Conservation (phyloP, 2,329 filamentous ascomycete species). For the Fusarium succisae region DNA sequence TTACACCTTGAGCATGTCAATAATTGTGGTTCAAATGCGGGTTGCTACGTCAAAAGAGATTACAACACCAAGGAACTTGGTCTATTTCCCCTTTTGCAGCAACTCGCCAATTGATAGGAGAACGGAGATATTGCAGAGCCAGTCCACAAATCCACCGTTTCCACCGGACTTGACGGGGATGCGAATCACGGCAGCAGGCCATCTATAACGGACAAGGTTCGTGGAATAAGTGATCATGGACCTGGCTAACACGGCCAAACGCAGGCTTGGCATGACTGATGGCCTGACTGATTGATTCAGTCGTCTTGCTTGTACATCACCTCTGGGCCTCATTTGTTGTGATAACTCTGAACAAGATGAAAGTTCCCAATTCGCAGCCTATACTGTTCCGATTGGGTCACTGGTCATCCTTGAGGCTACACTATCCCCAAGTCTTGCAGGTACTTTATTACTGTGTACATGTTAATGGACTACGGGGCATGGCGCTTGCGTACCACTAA, state of each 20-base stretch:
- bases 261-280: constrained; percentile 20
- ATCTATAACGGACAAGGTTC: constrained; percentile 14
- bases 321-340: background rate
- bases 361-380: background rate
- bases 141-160: constrained; percentile 34
- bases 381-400: background rate
- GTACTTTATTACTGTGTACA: background rate
- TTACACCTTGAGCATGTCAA: constrained; percentile 3
- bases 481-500: constrained; percentile 6
- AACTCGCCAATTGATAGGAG: constrained; percentile 10
- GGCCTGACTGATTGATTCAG: constrained; percentile 22
- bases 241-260: constrained; percentile 19
- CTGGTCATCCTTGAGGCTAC: background rate
- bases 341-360: background rate
- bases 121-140: constrained; percentile 14
- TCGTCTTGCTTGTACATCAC: constrained; percentile 6
- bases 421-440: background rate
- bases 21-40: constrained; percentile 9
- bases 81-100: constrained; percentile 23
- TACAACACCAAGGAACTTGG: constrained; percentile 1
- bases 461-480: background rate
- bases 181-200: constrained; percentile 20
- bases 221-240: background rate
- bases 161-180: constrained; percentile 33
- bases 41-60: constrained; percentile 34